These are phyloP conservation scores for Plasmodium gallinaceum DNA, from an alignment of 169 alveolate species.

Conservation along the genomic window DNA sequence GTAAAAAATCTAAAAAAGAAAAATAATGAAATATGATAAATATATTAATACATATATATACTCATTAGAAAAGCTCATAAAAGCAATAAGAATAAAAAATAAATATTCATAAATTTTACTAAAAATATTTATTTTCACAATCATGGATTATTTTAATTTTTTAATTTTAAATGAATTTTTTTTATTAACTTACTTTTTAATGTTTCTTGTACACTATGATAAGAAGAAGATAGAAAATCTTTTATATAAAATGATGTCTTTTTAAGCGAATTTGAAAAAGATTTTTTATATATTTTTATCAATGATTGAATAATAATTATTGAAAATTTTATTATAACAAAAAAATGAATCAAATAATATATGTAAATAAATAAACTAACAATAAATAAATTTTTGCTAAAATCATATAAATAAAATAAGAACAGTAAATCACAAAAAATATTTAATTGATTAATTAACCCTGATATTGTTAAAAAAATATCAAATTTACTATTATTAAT, in stretches of 20 bases:
- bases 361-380: constrained; percentile 31
- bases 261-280: constrained; percentile 10
- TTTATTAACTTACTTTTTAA: constrained; percentile 18
- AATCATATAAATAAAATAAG: constrained; percentile 50
- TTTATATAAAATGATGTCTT: background rate
- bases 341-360: constrained; percentile 36
- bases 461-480: constrained; percentile 33
- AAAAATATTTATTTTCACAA: background rate
- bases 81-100: background rate
- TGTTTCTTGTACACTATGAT: background rate
- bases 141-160: background rate
- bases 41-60: background rate
- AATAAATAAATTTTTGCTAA: constrained; percentile 25
- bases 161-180: background rate
- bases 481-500: constrained; percentile 31
- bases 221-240: background rate
- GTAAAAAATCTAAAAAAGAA: constrained; percentile 17
- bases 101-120: background rate
- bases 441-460: constrained; percentile 65
- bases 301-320: background rate
- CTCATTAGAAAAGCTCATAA: background rate
- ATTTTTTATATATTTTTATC: constrained; percentile 25
- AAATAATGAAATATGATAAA: background rate
- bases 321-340: constrained; percentile 22
- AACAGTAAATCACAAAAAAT: constrained; percentile 40